Conservation (phyloP, 2,329 filamentous ascomycete species). For the Aquanectria penicillioides region DNA sequence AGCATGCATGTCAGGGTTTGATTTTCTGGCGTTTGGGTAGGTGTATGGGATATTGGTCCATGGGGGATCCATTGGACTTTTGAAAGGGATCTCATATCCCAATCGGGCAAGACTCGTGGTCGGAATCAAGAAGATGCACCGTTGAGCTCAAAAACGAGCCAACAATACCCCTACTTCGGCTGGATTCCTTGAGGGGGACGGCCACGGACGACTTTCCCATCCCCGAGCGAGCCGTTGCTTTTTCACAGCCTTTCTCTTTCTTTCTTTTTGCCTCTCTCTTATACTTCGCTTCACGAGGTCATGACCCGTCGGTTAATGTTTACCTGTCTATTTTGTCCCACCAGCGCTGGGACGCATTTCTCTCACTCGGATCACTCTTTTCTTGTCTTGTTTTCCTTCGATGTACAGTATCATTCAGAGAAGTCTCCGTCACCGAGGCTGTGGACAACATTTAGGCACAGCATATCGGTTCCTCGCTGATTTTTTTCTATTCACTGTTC, state of each 20-base stretch:
- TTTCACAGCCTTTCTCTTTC: conserved; percentile 23
- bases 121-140: conserved; percentile 14
- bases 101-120: conserved; percentile 22
- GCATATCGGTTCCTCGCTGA: conserved; percentile 1
- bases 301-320: conserved; percentile 49
- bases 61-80: conserved; percentile 26
- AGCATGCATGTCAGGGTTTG: conserved; percentile 41
- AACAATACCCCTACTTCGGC: conserved; percentile 34
- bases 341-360: conserved; percentile 27
- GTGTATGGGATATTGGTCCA: conserved; percentile 37
- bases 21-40: conserved; percentile 52
- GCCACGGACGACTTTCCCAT: conserved; percentile 15
- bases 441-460: conserved; percentile 19
- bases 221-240: conserved; percentile 13
- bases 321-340: conserved; percentile 43
- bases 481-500: conserved; percentile 20
- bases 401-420: conserved; percentile 45
- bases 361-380: conserved; percentile 25
- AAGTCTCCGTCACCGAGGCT: conserved; percentile 43
- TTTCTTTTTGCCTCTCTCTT: conserved; percentile 24
- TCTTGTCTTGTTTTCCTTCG: conserved; percentile 28
- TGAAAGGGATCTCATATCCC: conserved; percentile 25
- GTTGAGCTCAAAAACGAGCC: conserved; percentile 24
- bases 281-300: conserved; percentile 45
- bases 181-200: conserved; percentile 31